Evolutionary conservation across 2,329 filamentous ascomycete species (phyloP).

Genomic region (Epichloe festucae): DNA sequence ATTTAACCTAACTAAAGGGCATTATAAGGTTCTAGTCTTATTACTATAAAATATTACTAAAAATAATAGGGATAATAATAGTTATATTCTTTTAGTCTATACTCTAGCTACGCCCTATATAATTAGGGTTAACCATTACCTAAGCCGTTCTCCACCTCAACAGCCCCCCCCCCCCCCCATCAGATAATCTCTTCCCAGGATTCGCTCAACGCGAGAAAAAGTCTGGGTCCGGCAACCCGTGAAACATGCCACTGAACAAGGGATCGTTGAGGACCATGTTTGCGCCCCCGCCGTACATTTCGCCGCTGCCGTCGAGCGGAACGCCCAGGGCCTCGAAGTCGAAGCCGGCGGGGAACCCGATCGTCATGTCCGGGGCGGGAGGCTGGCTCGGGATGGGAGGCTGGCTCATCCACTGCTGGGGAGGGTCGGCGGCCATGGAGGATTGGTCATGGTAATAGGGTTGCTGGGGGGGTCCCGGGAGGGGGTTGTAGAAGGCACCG

Average conservation of each 20-base stretch:
- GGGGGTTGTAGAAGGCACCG: slow-evolving; percentile 11
- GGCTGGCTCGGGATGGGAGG: neutral
- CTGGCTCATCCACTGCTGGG: slow-evolving; percentile 5
- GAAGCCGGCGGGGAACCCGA: slow-evolving; percentile 14
- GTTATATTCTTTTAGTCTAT: too few species aligned
- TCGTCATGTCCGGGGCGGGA: slow-evolving; percentile 8
- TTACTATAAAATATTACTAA: too few species aligned
- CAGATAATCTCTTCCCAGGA: neutral
- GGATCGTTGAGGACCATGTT: slow-evolving; percentile 26
- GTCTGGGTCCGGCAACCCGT: slow-evolving; percentile 20
- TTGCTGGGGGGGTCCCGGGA: slow-evolving; percentile 11
- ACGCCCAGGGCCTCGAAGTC: slow-evolving; percentile 19
- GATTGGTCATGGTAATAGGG: slow-evolving; percentile 1
- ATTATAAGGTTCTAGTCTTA: too few species aligned
- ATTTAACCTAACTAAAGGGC: too few species aligned
- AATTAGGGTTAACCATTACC: too few species aligned
- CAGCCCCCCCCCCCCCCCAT: too few species aligned
- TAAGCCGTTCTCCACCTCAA: too few species aligned
- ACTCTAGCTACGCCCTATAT: too few species aligned
- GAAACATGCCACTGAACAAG: slow-evolving; percentile 26
- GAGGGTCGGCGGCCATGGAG: neutral
- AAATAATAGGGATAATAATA: too few species aligned
- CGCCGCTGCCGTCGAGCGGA: slow-evolving; percentile 13
- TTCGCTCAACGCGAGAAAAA: slow-evolving; percentile 22
- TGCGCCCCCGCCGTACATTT: slow-evolving; percentile 20